phyloP scores from a whole-genome alignment of 1,284 basidiomycete species.

The Papiliotrema laurentii region DNA sequence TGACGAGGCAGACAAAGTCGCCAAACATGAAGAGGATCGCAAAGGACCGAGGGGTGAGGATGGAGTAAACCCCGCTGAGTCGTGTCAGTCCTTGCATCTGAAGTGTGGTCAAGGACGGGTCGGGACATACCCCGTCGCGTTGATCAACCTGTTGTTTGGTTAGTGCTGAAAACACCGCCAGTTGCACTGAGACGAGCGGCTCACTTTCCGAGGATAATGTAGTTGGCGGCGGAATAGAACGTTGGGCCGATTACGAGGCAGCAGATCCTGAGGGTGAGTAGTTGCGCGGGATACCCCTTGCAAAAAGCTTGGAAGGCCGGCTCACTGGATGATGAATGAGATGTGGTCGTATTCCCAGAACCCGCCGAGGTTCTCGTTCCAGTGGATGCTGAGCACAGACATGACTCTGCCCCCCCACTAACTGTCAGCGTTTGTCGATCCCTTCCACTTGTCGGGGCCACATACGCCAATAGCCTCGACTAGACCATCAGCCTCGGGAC shows the following conservation, averaged over 20 bases:
- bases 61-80: conserved; percentile 10
- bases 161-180: background rate
- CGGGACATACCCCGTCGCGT: background rate
- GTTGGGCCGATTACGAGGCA: conserved; percentile 22
- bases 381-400: background rate
- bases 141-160: background rate
- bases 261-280: conserved; percentile 7
- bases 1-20: conserved; percentile 32
- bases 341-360: conserved; percentile 2
- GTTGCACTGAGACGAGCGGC: background rate
- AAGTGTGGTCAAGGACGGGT: background rate
- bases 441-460: background rate
- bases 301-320: background rate
- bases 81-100: background rate
- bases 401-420: background rate
- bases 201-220: conserved; percentile 21
- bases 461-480: background rate
- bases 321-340: conserved; percentile 17
- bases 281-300: background rate
- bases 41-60: conserved; percentile 20
- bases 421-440: background rate
- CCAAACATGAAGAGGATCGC: conserved; percentile 27
- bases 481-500: background rate
- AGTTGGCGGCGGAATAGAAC: conserved; percentile 25
- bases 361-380: conserved; percentile 7